Base-by-base conservation (phyloP, 139 green algal genomes). In the Parachlorella kessleri region DNA sequence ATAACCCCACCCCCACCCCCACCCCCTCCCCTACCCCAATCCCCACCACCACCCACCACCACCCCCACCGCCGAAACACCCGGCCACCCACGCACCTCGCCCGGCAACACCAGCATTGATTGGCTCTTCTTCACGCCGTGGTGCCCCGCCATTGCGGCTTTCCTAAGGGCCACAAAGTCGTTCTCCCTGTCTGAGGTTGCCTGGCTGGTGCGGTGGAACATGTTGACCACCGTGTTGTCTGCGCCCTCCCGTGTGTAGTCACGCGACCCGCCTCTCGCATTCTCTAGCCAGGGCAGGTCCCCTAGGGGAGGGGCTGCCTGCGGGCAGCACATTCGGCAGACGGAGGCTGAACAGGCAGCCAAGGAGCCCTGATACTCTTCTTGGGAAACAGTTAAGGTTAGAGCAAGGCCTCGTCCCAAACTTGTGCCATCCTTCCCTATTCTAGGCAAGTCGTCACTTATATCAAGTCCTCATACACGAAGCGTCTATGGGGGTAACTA, bases 141-240 rank as follows among this genome's bases (percentile, higher is more conserved):
- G n/a, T n/a, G n/a, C 48, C 48, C 48, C 48, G 14, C 21, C 30
- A 72, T 24, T 2, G 74, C 74, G 23, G 74, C 74, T 32, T 21
- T 7, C 64, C 70, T 80, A 6, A 80, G 32, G 1, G 75, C 65
- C 64, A 73, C 75, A 36, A 71, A 70, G 7, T 78, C 73, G 18
- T 78, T 38, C 1, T 53, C 28, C 1, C 73, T 38, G 59, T 69
- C 72, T n/a, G 32, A 67, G 9, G 14, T 4, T 0, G 39, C 37
- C 36, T 36, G 38, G 2, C n/a, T 33, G 68, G 26, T 73, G 28
- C 14, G 5, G 37, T n/a, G n/a, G 9, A 55, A 55, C 9, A 35
- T 38, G 72, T 65, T 28, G 18, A 39, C n/a, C n/a, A 14, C 32
- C 30, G 41, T 7, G 18, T 42, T 28, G 38, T 8, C 18, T 32